phyloP scores from a whole-genome alignment of 495 filamentous ascomycete genomes.

The Hypoxylon lienhwacheense region DNA sequence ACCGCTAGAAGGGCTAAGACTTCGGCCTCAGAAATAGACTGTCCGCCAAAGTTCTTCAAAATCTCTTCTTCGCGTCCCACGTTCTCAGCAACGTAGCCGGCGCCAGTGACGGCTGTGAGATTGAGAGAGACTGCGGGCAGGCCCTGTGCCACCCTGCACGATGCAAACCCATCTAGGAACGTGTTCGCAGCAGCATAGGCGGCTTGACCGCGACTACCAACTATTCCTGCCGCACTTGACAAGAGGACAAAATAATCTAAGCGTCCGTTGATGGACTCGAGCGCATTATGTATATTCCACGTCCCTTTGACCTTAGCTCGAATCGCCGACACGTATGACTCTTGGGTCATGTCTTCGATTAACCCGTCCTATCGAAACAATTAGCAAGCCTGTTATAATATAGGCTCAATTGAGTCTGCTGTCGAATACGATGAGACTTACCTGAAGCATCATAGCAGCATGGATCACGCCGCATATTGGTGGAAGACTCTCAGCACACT shows the following conservation, averaged over 20 bases:
- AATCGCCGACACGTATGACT: slow-evolving; percentile 40
- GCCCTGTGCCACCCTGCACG: slow-evolving; percentile 36
- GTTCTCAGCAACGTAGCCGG: slow-evolving; percentile 37
- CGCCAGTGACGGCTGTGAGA: slow-evolving; percentile 34
- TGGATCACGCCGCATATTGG: slow-evolving; percentile 34
- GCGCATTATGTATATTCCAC: slow-evolving; percentile 45
- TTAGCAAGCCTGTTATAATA: slow-evolving; percentile 7
- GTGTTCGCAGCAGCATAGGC: slow-evolving; percentile 63
- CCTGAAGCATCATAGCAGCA: slow-evolving; percentile 34
- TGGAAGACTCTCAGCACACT: slow-evolving; percentile 18
- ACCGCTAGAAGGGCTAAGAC: slow-evolving; percentile 26
- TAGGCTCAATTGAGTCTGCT: not conserved
- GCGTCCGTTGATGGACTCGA: slow-evolving; percentile 25
- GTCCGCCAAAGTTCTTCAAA: slow-evolving; percentile 28
- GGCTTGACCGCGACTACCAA: slow-evolving; percentile 59
- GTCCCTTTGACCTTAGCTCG: slow-evolving; percentile 44
- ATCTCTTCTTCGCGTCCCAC: slow-evolving; percentile 24
- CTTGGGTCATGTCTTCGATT: slow-evolving; percentile 47
- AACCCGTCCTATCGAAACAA: slow-evolving; percentile 39
- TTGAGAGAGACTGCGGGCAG: slow-evolving; percentile 40
- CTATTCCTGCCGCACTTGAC: slow-evolving; percentile 42
- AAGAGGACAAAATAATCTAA: slow-evolving; percentile 66
- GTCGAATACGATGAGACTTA: slow-evolving; percentile 11
- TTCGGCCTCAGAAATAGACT: slow-evolving; percentile 28
- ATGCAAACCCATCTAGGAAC: slow-evolving; percentile 54